Evolutionary conservation across 2,329 filamentous ascomycete genomes (phyloP), one percentile per base, ranked within the genome.

Genomic region (Colletotrichum phormii): DNA sequence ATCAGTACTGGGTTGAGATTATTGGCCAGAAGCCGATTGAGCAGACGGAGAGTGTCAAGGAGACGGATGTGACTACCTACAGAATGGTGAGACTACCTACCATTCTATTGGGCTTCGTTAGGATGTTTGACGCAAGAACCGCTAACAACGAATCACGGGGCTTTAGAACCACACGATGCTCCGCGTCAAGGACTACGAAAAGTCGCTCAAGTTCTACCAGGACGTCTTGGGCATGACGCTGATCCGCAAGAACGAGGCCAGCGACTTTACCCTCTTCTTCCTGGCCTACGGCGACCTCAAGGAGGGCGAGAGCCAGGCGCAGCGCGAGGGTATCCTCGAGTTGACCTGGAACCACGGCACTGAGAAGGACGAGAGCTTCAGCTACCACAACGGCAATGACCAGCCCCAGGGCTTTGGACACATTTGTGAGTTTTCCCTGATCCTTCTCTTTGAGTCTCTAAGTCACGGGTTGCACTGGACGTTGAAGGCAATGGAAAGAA

Each of bases 321-420:
- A 91, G 67, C 90, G 91, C 75, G 96, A 98, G 82, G 97, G 96
- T 0, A 82, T 98, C 49, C 87, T 98, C 5, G 96, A 98, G 84
- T 84, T 98, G 75, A 98, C 96, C 11, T 98, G 94, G 93, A 92
- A 92, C 80, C 89, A 92, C 76, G 91, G 91, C 49, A 96, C 94
- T 0, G 96, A 98, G 85, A 97, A 96, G 80, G 93, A 98, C 75
- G 89, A 91, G 69, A 85, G 85, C 75, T 97, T 98, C 80, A 89
- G 89, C 76, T 99, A 99, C 81, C 96, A 99, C 83, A 92, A 97
- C 77, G 97, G 97, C 49, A 99, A 99, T 82, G 87, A 92, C 54
- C 87, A 97, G 81, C 96, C 96, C 0, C 95, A 98, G 82, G 97
- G 97, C 0, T 98, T 98, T 76, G 95, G 96, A 0, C 95, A 98